phyloP scores from a whole-genome alignment of 495 filamentous ascomycete genomes.

The Xylaria flabelliformis region DNA sequence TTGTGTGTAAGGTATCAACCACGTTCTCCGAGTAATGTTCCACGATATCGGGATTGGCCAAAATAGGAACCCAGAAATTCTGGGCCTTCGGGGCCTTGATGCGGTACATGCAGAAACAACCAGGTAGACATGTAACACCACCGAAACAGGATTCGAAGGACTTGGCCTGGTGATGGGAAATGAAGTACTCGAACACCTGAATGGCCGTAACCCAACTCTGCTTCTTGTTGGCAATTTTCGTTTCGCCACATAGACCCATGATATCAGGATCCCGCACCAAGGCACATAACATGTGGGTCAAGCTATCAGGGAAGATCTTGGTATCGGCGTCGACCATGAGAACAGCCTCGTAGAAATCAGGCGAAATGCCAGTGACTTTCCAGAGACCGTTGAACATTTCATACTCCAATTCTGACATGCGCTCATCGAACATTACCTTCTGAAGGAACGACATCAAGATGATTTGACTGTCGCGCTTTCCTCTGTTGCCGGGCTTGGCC shows the following conservation, averaged over 20 bases:
- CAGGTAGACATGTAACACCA: constrained; percentile 98
- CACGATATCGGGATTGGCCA: constrained; percentile 97
- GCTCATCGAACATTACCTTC: constrained; percentile 99
- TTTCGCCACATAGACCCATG: constrained; percentile 99
- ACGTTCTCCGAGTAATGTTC: constrained; percentile 99
- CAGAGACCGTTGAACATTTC: constrained; percentile 99
- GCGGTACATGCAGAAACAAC: constrained; percentile 99
- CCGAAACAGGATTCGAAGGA: constrained; percentile 98
- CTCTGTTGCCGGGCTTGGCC: constrained; percentile 92
- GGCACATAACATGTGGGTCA: constrained; percentile 98
- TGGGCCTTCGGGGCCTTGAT: constrained; percentile 99
- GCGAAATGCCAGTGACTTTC: constrained; percentile 97
- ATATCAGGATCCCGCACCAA: constrained; percentile 99
- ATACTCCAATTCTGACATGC: constrained; percentile 99
- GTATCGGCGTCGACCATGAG: constrained; percentile 99
- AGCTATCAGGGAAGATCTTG: constrained; percentile 96
- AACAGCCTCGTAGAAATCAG: constrained; percentile 95
- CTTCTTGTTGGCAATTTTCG: constrained; percentile 98
- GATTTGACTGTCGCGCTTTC: constrained; percentile 98
- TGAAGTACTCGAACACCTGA: constrained; percentile 99
- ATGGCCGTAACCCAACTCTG: constrained; percentile 96
- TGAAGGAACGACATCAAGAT: constrained; percentile 99
- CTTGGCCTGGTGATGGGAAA: constrained; percentile 96
- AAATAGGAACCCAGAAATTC: constrained; percentile 99
- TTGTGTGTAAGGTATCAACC: constrained; percentile 98